phyloP scores from a whole-genome alignment of 257 asterid species.

The Verbena officinalis region DNA sequence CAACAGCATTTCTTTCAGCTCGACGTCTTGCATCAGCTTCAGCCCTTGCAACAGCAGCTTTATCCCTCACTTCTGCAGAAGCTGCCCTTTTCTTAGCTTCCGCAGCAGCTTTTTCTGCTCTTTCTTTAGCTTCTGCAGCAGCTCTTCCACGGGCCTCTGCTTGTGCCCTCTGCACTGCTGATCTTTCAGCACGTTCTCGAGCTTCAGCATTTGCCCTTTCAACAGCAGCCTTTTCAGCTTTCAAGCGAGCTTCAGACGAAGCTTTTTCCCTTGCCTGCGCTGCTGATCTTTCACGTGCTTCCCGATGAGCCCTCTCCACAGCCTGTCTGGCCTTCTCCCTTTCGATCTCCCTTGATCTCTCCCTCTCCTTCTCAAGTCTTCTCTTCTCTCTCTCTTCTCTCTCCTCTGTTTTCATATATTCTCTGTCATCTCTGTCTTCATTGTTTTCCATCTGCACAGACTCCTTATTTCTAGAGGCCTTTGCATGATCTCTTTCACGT shows the following conservation, averaged over 20 bases:
- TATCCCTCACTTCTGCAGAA: constrained; percentile 62
- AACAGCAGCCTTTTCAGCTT: constrained; percentile 60
- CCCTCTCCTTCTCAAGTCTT: constrained; percentile 65
- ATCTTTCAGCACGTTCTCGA: constrained; percentile 69
- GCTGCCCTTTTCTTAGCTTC: constrained; percentile 68
- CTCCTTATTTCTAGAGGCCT: constrained; percentile 67
- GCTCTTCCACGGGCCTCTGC: constrained; percentile 85
- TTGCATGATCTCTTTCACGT: constrained; percentile 74
- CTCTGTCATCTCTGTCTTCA: constrained; percentile 54
- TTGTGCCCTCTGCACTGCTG: constrained; percentile 78
- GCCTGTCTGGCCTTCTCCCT: constrained; percentile 68
- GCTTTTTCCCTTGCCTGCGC: constrained; percentile 57
- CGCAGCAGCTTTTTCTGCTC: constrained; percentile 62
- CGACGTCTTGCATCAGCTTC: constrained; percentile 66
- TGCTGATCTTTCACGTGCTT: constrained; percentile 78
- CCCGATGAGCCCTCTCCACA: constrained; percentile 71
- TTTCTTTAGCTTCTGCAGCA: constrained; percentile 71
- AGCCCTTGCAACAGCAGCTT: constrained; percentile 52
- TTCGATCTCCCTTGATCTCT: constrained; percentile 58
- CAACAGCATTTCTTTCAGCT: constrained; percentile 70
- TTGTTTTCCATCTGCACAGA: constrained; percentile 44
- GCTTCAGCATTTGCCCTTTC: constrained; percentile 63
- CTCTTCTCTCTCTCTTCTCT: constrained; percentile 62
- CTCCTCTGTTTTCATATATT: constrained; percentile 52
- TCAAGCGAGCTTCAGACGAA: constrained; percentile 49